Conservation (phyloP, 345 rosid species). For the Pistacia atlantica region DNA sequence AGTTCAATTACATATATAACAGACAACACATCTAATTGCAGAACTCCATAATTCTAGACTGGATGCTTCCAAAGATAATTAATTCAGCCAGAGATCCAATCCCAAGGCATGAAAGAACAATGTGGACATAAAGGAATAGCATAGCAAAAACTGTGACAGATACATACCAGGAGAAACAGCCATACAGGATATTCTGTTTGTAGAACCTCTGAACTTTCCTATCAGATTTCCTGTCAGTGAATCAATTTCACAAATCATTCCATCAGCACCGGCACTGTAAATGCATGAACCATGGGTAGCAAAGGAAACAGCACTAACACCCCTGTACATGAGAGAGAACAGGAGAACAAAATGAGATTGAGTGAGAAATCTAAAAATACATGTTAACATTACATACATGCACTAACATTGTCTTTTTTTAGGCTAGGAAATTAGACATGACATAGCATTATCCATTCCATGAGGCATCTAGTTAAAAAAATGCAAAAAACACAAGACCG, state of each 20-base stretch:
- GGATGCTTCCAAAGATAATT: neutral
- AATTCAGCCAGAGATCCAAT: neutral
- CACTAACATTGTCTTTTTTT: too few relatives aligned
- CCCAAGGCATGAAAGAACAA: neutral
- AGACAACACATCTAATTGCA: neutral
- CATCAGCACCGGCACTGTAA: conserved; percentile 89
- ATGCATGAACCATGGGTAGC: conserved; percentile 54
- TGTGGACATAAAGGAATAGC: conserved; percentile 9
- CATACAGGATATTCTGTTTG: conserved; percentile 75
- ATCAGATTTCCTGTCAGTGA: conserved; percentile 68
- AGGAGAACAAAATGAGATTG: neutral
- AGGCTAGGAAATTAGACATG: too few relatives aligned
- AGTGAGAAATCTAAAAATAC: neutral
- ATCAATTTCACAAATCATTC: conserved; percentile 87
- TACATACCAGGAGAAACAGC: conserved; percentile 74
- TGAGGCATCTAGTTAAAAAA: neutral
- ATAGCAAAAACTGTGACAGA: conserved; percentile 8
- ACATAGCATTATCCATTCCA: neutral
- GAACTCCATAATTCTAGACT: neutral
- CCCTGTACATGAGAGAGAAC: conserved; percentile 48
- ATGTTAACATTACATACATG: neutral
- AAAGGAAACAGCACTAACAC: conserved; percentile 81
- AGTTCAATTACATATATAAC: neutral
- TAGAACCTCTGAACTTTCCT: conserved; percentile 71
- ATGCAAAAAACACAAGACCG: neutral